phyloP scores from a whole-genome alignment of 2,329 filamentous ascomycete genomes.

The Chaetomium strumarium region DNA sequence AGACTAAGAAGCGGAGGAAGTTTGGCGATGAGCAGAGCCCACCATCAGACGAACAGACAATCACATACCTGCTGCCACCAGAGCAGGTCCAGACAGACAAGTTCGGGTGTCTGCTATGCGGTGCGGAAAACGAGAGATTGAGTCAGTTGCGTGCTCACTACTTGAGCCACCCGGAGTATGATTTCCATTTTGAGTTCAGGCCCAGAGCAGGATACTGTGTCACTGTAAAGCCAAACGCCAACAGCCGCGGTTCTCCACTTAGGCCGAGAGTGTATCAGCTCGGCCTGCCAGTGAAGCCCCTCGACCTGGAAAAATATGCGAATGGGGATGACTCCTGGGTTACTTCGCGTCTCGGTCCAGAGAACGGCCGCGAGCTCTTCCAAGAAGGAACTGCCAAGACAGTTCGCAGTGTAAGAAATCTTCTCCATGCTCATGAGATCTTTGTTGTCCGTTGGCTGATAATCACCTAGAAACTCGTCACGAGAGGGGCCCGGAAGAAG shows the following conservation, averaged over 20 bases:
- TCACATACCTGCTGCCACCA: conserved; percentile 41
- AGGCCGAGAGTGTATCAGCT: conserved; percentile 37
- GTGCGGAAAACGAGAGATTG: conserved; percentile 41
- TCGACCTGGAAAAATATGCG: conserved; percentile 40
- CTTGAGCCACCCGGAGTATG: conserved; percentile 41
- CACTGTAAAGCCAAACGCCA: conserved; percentile 31
- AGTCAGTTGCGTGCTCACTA: conserved; percentile 45
- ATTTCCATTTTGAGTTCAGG: conserved; percentile 36
- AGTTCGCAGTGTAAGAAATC: conserved; percentile 8
- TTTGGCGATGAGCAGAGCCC: conserved; percentile 14
- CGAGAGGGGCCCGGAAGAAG: conserved; percentile 28
- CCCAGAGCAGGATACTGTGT: conserved; percentile 36
- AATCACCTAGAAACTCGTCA: conserved; percentile 9
- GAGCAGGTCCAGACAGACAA: conserved; percentile 43
- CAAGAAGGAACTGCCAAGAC: conserved; percentile 19
- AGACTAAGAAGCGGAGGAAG: conserved; percentile 39
- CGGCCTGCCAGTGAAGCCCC: conserved; percentile 36
- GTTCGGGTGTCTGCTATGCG: conserved; percentile 48
- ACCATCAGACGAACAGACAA: conserved; percentile 34
- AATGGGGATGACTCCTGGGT: conserved; percentile 43
- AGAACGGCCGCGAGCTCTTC: conserved; percentile 28
- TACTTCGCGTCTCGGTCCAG: conserved; percentile 36
- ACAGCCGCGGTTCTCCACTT: conserved; percentile 15
- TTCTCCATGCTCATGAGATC: background rate
- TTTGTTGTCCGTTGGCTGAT: background rate